Conservation (phyloP, 345 rosid genomes). For the Clarkia xantiana region DNA sequence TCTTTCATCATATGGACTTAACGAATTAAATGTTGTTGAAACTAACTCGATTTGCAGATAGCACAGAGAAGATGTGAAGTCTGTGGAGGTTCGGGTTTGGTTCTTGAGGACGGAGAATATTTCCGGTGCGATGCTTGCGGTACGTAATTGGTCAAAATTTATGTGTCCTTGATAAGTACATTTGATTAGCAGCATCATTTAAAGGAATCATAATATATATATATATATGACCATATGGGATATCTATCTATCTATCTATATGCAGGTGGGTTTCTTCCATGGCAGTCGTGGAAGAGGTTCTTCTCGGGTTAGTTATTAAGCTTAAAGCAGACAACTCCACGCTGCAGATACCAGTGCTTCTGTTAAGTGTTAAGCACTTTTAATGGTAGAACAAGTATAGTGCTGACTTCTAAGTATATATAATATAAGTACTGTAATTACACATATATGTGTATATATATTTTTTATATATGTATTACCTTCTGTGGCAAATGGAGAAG, state of each 20-base stretch:
- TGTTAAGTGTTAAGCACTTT: too few species aligned
- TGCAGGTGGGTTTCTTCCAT: slow-evolving; percentile 85
- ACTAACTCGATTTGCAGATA: slow-evolving; percentile 21
- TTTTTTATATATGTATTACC: too few species aligned
- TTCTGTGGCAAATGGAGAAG: too few species aligned
- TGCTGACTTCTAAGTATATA: too few species aligned
- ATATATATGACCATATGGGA: too few species aligned
- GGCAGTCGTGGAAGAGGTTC: slow-evolving; percentile 91
- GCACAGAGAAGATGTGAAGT: slow-evolving; percentile 62
- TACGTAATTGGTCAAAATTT: not conserved
- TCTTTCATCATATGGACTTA: not conserved
- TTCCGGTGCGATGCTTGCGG: slow-evolving; percentile 43
- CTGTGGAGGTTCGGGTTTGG: slow-evolving; percentile 69
- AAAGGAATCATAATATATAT: too few species aligned
- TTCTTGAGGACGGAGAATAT: slow-evolving; percentile 36
- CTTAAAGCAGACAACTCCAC: too few species aligned
- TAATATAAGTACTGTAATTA: too few species aligned
- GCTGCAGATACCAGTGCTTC: too few species aligned
- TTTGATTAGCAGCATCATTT: not conserved
- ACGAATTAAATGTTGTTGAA: not conserved
- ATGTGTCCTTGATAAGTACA: not conserved
- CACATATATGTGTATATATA: too few species aligned
- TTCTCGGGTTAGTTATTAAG: slow-evolving; percentile 59
- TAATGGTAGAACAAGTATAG: too few species aligned
- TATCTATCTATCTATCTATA: not conserved